Base-by-base conservation (phyloP, 352 stramenopile species). In the Peronospora belbahrii region DNA sequence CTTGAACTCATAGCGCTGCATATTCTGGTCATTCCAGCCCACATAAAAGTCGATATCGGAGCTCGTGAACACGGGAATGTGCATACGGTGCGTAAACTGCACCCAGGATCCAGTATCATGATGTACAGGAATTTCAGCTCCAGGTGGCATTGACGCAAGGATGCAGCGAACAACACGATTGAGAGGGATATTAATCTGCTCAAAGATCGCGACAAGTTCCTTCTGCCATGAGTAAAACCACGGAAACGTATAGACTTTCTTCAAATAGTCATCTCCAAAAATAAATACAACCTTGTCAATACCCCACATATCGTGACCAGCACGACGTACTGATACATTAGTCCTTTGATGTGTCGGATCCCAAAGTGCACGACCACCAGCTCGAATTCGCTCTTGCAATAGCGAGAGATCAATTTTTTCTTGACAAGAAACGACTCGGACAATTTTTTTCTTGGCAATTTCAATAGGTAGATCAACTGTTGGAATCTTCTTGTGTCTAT, bases 191-290 rank as follows among this genome's bases (percentile, higher is more conserved):
- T 78, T 50, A 27, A 97, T 80, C 36, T 87, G 65, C 52, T 93
- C 59, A 38, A 99, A 88, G 39, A 98, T 87, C 5, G 88, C 85
- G 38, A 65, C 56, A 15, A 94, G 64, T 45, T 91, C 72, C 45
- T 49, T 51, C 38, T 82, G 75, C 82, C 80, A 94, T 11, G 71
- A 43, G 59, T 96, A 70, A 56, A 90, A 97, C 82, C 88, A 98
- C 11, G 96, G 96, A 37, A 99, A 88, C 15, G 85, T 85, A 66
- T 97, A 98, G 22, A 97, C 85, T 18, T 80, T 82, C 54, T 91
- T 83, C 27, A 98, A 72, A 63, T 98, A 98, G 72, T 99, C 96
- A 74, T 99, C 96, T 56, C 89, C 97, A 74, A 98, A 99, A 34
- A 98, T 74, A 46, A 99, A 94, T 8, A 98, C 87, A 50, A 98